Percentiles rank a stretch among this genome's conserved stretches.
phyloP scores from a whole-genome alignment of 495 filamentous ascomycete genomes.

The Aspergillus affinis region DNA sequence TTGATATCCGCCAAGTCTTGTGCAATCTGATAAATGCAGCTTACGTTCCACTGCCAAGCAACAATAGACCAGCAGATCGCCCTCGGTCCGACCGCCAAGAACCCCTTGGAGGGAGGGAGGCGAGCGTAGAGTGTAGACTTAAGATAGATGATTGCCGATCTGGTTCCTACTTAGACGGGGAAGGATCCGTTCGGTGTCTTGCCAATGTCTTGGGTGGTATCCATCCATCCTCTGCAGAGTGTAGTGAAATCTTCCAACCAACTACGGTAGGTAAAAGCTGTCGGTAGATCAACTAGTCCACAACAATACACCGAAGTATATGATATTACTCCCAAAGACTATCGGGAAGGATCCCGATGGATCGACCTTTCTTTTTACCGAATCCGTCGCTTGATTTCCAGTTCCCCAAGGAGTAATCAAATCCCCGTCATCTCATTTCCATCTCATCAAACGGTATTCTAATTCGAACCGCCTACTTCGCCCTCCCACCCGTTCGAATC shows the following conservation, averaged over 20 bases:
- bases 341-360: background rate
- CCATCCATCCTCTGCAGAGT: background rate
- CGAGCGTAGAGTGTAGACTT: background rate
- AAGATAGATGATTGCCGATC: background rate
- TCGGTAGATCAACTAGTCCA: background rate
- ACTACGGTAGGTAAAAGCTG: background rate
- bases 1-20: slow-evolving; percentile 39
- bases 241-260: background rate
- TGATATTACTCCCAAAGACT: background rate
- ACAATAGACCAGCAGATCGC: slow-evolving; percentile 18
- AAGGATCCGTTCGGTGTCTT: background rate
- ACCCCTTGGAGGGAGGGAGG: background rate
- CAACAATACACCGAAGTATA: background rate
- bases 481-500: background rate
- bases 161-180: background rate
- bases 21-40: slow-evolving; percentile 35
- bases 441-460: background rate
- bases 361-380: background rate
- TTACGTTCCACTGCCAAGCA: slow-evolving; percentile 25
- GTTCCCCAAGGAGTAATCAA: background rate
- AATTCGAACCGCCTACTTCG: background rate
- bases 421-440: background rate
- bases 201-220: background rate
- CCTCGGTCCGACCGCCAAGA: background rate
- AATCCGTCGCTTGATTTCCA: background rate